Base-by-base conservation (phyloP, 23 red algal species). In the Gracilaria caudata region DNA sequence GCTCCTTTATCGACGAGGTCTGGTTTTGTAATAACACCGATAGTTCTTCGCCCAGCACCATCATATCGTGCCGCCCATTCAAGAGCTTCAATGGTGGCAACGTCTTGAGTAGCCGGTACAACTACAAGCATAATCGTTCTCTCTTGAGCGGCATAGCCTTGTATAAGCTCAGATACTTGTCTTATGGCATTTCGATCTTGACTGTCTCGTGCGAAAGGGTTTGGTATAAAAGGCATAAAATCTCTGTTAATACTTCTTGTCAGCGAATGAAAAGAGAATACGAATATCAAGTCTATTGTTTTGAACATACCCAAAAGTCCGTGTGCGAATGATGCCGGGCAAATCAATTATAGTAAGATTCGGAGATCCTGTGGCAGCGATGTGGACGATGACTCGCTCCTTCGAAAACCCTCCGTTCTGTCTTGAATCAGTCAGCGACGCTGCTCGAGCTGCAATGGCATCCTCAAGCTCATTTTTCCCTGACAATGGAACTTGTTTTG, bases 261-360 rank as follows among this genome's bases (percentile, higher is more conserved):
- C 57, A 83, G 63, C 65, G 82, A 89, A 24, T 39, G 41, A 55
- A 78, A 34, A 64, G 73, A 64, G 44, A 77, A 77, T 41, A 64
- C 35, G 25, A 7, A 68, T 19, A 55, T n/a, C 47, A 14, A 64
- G n/a, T 20, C 46, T 39, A 30, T 44, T 29, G 66, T 12, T 14
- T 37, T 11, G 25, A 58, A 89, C 84, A 10, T 89, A 89, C 84
- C 73, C 73, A 79, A 68, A 89, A 17, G 84, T 89, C 84, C 70
- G 79, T 79, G 84, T 89, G 24, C 84, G 71, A 79, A 89, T 98
- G 41, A 98, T 90, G 33, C 95, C 95, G 7, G 95, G 95, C 73
- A 98, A 88, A 77, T 98, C 95, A 32, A 98, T 89, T 46, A 98
- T 80, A 63, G 95, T 98, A 10, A 98, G 91, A 81, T 94, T 93